Conservation (phyloP, 2,329 filamentous ascomycete genomes). For the Colletotrichum camelliae region DNA sequence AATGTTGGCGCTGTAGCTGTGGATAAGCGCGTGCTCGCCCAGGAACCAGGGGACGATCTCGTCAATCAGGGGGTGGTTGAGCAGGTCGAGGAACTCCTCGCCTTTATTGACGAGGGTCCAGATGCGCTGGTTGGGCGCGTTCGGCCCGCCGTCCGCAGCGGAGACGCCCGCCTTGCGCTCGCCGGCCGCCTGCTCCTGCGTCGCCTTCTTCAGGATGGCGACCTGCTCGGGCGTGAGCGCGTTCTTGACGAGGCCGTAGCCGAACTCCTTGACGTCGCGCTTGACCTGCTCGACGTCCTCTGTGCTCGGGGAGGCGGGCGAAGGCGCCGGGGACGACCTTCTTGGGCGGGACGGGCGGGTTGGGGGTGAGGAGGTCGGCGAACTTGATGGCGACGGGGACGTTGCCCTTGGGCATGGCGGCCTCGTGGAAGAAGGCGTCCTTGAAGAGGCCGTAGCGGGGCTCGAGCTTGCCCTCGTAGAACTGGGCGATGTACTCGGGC, state of each 20-base stretch:
- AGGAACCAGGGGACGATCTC: conserved; percentile 4
- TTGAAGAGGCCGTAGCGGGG: background rate
- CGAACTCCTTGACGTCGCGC: background rate
- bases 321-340: background rate
- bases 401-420: conserved; percentile 1
- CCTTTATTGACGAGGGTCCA: conserved; percentile 12
- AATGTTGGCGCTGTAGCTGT: conserved; percentile 13
- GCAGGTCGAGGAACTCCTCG: background rate
- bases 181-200: background rate
- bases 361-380: background rate
- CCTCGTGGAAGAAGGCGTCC: background rate
- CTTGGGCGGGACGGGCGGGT: background rate
- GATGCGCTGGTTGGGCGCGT: background rate
- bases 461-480: conserved; percentile 5
- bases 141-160: background rate
- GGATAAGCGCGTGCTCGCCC: background rate
- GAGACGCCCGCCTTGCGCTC: background rate
- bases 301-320: background rate
- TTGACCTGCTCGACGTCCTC: conserved; percentile 7
- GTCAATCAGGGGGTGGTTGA: conserved; percentile 11
- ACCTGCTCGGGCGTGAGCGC: background rate
- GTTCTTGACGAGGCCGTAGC: conserved; percentile 12
- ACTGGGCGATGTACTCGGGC: background rate
- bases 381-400: background rate
- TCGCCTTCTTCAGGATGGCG: background rate